phyloP scores from a whole-genome alignment of 495 filamentous ascomycete genomes.

The Neurospora tetrasperma region DNA sequence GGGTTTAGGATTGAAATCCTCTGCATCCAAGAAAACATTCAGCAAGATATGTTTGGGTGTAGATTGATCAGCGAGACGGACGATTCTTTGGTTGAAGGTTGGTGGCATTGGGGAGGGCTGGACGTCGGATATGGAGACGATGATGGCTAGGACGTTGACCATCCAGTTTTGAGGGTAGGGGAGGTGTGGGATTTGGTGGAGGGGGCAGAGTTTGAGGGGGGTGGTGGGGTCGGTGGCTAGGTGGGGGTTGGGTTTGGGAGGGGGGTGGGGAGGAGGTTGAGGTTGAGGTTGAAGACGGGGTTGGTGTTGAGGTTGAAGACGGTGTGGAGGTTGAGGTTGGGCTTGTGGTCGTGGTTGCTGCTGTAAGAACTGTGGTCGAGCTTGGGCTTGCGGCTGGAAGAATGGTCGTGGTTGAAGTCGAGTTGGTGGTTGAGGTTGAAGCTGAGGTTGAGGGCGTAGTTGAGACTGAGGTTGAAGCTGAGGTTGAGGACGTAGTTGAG shows the following conservation, averaged over 20 bases:
- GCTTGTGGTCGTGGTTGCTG: constrained; percentile 4
- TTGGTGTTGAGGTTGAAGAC: neutral
- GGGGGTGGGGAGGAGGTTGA: constrained; percentile 14
- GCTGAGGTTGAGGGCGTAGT: neutral
- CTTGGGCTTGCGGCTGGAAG: neutral
- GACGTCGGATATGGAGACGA: constrained; percentile 28
- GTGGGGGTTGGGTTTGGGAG: constrained; percentile 14
- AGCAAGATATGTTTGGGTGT: constrained; percentile 33
- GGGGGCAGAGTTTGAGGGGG: constrained; percentile 31
- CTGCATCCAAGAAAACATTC: constrained; percentile 36
- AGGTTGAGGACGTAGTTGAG: neutral
- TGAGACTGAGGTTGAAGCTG: neutral
- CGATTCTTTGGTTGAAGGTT: constrained; percentile 31
- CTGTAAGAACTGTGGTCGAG: neutral
- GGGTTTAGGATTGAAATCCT: constrained; percentile 25
- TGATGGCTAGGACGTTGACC: constrained; percentile 34
- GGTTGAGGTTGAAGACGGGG: constrained; percentile 1
- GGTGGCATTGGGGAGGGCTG: constrained; percentile 27
- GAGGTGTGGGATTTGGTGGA: constrained; percentile 31
- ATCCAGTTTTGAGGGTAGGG: constrained; percentile 42
- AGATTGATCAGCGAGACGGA: constrained; percentile 30
- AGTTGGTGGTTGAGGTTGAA: neutral
- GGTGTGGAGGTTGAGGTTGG: neutral
- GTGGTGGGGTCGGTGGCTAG: constrained; percentile 15
- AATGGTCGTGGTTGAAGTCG: neutral